Evolutionary conservation across 2,329 filamentous ascomycete genomes (phyloP), one percentile per base, ranked within the genome.

Genomic region (Metarhizium humberi): DNA sequence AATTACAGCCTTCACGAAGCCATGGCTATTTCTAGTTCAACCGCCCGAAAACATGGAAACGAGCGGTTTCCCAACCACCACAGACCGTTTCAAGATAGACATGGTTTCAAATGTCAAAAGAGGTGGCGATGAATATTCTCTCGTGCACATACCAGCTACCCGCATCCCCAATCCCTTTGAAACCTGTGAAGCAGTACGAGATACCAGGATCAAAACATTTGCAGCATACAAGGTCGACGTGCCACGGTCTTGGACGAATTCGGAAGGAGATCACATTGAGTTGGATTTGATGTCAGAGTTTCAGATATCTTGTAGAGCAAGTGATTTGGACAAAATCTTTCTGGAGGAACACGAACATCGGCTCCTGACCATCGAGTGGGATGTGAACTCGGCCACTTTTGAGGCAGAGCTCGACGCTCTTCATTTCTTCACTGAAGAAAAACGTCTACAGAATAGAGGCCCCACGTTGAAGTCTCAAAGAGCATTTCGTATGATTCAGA

Each of bases 281-380:
- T 20, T 69, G 65, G 51, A 88, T 75, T 67, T 87, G 75, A 71
- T 87, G 84, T 55, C 80, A 70, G 75, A 84, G 77, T 71, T 87
- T 81, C 74, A 85, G 78, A 66, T 84, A 78, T 65, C 80, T 77
- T 16, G 79, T 75, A 0, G 56, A 4, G 59, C 67, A 0, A 57
- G 61, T 1, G 60, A 66, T 6, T 52, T 63, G 5, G 6, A 40
- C 2, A 56, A 42, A 5, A 52, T 67, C 1, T 49, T n/a, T 0
- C 6, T 68, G 1, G 58, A 60, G 6, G 38, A 62, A 1, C 3
- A 51, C 0, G 61, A 57, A 1, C 46, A 49, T 1, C 65, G 67
- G 14, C 53, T 59, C 0, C 58, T 71, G 6, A 61, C 50, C 2
- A 68, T 71, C 3, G 53, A 55, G 0, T 70, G 66, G 66, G 63